Base-by-base conservation (phyloP, 805 yeast genomes). In the Kuraishia ogatae region DNA sequence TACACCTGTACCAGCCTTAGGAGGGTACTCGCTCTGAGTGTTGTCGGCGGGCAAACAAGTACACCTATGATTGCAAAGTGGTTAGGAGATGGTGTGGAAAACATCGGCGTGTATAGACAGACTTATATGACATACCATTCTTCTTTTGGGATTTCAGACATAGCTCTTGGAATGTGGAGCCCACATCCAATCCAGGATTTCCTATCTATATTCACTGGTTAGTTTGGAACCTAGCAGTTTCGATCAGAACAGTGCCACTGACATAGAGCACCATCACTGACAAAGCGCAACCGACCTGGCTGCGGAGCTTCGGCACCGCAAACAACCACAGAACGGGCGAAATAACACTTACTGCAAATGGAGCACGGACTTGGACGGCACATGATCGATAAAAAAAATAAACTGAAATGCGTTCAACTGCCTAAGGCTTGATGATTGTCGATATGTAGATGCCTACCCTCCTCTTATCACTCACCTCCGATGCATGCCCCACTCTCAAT, bases 171-270 rank as follows among this genome's bases (percentile, higher is more conserved):
- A 47, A 76, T 66, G 58, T 77, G 81, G 39, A 61, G 51, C 2
- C 80, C 81, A 64, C 81, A 77, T 17, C 81, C 81, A 28, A 61
- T 61, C 80, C 80, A 77, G 20, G 79, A 57, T 1, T 62, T 54
- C 17, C 63, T 61, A 8, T 59, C 63, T 54, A 48, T 20, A 13
- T n/a, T 24, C 53, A 53, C 58, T 23, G n/a, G 39, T 17, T 29
- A 51, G 26, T 23, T n/a, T 47, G 26, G 22, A n/a, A n/a, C n/a
- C n/a, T n/a, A n/a, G n/a, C n/a, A n/a, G n/a, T n/a, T n/a, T n/a
- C n/a, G n/a, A n/a, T n/a, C n/a, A n/a, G n/a, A n/a, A n/a, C n/a
- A n/a, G n/a, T n/a, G n/a, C 29, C 29, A 26, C 29, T 6, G 29
- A 6, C 8, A 26, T 5, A 26, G 29, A 10, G 29, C 29, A 26